phyloP scores from a whole-genome alignment of 441 rosid genomes.

The Theobroma grandiflorum region DNA sequence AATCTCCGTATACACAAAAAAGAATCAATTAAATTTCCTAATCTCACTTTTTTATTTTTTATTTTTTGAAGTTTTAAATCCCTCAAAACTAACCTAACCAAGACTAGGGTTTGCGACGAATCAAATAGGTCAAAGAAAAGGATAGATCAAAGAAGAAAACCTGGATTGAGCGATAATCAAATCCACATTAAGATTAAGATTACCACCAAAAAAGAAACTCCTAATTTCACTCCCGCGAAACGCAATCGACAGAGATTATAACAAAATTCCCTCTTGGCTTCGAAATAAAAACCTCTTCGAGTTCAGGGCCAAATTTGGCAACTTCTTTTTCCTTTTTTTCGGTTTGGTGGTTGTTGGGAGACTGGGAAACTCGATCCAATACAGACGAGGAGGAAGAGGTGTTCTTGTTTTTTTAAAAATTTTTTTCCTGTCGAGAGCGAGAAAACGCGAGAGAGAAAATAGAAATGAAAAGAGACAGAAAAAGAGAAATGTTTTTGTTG shows the following conservation, averaged over 20 bases:
- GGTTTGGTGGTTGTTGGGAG: constrained; percentile 21
- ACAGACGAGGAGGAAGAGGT: constrained; percentile 20
- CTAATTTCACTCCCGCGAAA: constrained; percentile 41
- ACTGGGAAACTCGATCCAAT: constrained; percentile 45
- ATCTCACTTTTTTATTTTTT: not conserved
- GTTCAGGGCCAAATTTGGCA: not conserved
- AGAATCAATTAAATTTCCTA: constrained; percentile 30
- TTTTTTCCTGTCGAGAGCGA: constrained; percentile 42
- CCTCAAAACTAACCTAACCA: constrained; percentile 27
- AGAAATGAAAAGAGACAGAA: constrained; percentile 21
- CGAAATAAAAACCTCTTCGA: constrained; percentile 31
- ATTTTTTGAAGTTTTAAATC: not conserved
- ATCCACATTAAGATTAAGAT: constrained; percentile 14
- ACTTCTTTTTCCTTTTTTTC: not conserved
- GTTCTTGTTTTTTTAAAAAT: not conserved
- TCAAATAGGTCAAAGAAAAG: constrained; percentile 21
- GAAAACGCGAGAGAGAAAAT: constrained; percentile 41
- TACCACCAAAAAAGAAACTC: constrained; percentile 30
- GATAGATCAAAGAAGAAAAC: constrained; percentile 24
- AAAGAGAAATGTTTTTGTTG: not conserved
- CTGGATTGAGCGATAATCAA: constrained; percentile 33
- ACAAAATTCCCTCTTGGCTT: constrained; percentile 28
- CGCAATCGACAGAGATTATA: constrained; percentile 45
- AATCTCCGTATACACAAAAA: constrained; percentile 29
- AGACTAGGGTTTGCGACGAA: constrained; percentile 63